Conservation (phyloP, 164 flowering plant species). For the Tetracentron sinense region DNA sequence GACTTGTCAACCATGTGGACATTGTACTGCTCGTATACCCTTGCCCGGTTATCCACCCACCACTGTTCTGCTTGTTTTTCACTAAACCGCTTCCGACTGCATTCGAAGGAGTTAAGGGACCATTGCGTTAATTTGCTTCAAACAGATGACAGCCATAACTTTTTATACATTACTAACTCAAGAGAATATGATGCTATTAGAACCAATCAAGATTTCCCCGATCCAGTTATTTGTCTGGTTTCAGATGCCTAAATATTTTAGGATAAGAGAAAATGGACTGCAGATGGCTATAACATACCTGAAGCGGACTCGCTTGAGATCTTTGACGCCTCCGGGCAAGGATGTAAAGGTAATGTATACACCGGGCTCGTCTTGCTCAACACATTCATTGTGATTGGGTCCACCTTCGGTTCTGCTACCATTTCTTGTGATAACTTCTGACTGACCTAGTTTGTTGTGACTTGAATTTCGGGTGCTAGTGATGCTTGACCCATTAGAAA, state of each 20-base stretch:
- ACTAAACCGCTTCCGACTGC: constrained; percentile 93
- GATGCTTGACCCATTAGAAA: constrained; percentile 55
- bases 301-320: constrained; percentile 95
- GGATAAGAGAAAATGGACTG: background rate
- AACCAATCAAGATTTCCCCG: background rate
- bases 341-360: constrained; percentile 88
- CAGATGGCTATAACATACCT: constrained; percentile 42
- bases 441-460: constrained; percentile 37
- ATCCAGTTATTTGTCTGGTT: background rate
- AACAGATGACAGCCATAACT: background rate
- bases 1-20: constrained; percentile 81
- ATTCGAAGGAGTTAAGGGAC: constrained; percentile 15
- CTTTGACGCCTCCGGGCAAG: constrained; percentile 75
- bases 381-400: constrained; percentile 74
- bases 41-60: constrained; percentile 93
- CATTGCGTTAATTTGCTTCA: background rate
- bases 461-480: constrained; percentile 39
- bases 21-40: constrained; percentile 83
- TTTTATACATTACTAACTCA: background rate
- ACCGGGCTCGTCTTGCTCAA: constrained; percentile 97
- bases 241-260: background rate
- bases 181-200: background rate
- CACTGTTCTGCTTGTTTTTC: constrained; percentile 96
- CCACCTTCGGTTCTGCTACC: constrained; percentile 65
- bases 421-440: constrained; percentile 49